These are phyloP conservation scores for Yarrowia sp. DNA, from an alignment of 805 yeast genomes.

Conservation along the genomic window DNA sequence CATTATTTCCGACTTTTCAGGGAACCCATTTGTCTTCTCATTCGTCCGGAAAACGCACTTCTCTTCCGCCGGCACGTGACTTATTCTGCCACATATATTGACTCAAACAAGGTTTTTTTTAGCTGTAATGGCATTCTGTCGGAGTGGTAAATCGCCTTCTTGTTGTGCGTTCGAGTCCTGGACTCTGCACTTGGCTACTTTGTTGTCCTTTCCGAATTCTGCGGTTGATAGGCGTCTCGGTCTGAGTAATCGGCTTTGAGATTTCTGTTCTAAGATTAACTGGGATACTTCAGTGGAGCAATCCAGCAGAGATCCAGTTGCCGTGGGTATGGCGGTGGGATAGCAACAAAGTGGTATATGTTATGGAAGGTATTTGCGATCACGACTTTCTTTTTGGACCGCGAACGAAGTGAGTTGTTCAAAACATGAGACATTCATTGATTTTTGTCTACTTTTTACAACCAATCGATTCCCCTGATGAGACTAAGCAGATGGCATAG, in stretches of 20 bases:
- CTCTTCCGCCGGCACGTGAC: not conserved
- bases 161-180: slow-evolving; percentile 81
- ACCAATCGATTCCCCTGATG: too few relatives aligned
- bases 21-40: not conserved
- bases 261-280: slow-evolving; percentile 35
- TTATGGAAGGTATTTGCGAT: slow-evolving; percentile 8
- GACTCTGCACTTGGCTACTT: slow-evolving; percentile 34
- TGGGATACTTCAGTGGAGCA: slow-evolving; percentile 39
- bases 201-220: slow-evolving; percentile 39
- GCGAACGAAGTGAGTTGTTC: too few relatives aligned
- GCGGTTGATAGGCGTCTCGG: slow-evolving; percentile 39
- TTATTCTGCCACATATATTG: not conserved
- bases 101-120: slow-evolving; percentile 6
- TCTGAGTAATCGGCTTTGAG: slow-evolving; percentile 40
- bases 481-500: too few relatives aligned
- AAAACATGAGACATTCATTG: too few relatives aligned
- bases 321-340: slow-evolving; percentile 40
- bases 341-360: slow-evolving; percentile 34
- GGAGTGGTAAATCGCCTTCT: slow-evolving; percentile 95
- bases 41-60: not conserved
- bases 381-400: slow-evolving; percentile 6
- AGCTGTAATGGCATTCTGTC: slow-evolving; percentile 77
- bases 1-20: not conserved
- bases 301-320: slow-evolving; percentile 40
- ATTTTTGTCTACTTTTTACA: too few relatives aligned